Conservation (phyloP, 2,329 filamentous ascomycete genomes). For the Ceratocystis huliohia region DNA sequence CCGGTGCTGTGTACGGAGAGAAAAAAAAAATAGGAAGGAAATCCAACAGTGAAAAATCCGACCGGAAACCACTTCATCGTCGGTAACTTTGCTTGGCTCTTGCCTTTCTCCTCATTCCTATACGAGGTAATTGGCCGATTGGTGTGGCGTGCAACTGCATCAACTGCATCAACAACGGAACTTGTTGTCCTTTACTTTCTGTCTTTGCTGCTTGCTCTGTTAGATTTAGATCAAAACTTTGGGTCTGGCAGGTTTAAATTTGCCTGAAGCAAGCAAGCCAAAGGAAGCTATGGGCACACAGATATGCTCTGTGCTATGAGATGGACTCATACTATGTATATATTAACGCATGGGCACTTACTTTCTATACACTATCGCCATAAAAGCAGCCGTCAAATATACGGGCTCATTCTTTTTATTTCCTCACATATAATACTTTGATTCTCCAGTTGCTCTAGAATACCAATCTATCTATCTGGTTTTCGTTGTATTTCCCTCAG, state of each 20-base stretch:
- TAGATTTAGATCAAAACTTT: neutral
- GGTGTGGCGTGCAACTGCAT: neutral
- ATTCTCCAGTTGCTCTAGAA: too few relatives aligned
- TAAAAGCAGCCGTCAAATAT: neutral
- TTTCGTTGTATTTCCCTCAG: neutral
- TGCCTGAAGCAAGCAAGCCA: neutral
- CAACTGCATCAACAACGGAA: neutral
- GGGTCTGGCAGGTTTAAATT: neutral
- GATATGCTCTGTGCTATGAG: neutral
- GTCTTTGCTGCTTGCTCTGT: neutral
- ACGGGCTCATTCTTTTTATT: too few relatives aligned
- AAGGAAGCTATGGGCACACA: neutral
- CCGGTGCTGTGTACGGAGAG: neutral
- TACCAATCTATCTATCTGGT: neutral
- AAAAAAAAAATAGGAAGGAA: neutral
- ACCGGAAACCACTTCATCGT: neutral
- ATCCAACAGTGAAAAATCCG: neutral
- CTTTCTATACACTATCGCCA: too few relatives aligned
- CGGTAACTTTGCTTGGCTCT: neutral
- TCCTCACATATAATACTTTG: too few relatives aligned
- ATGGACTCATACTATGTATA: too few relatives aligned
- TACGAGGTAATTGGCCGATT: slow-evolving; percentile 1
- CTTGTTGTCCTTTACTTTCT: too few relatives aligned
- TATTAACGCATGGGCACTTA: too few relatives aligned
- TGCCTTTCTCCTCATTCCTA: neutral